These are phyloP conservation scores for Draba incana DNA, from an alignment of 345 rosid species.

Conservation along the genomic window DNA sequence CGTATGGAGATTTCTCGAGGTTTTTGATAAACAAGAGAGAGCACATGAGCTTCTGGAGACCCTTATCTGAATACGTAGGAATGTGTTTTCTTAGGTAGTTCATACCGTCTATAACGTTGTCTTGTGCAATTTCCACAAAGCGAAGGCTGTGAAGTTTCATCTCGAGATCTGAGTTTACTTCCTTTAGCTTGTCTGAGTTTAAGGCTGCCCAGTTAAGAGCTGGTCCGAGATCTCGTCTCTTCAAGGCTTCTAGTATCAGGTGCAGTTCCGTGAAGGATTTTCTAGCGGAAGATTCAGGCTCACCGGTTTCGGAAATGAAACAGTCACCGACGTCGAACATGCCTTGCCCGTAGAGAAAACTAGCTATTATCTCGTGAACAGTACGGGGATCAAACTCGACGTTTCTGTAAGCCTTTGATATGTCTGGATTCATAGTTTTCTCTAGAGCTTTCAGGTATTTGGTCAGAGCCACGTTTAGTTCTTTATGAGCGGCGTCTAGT, in stretches of 20 bases:
- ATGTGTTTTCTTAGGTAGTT: slow-evolving; percentile 55
- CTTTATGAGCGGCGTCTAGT: slow-evolving; percentile 60
- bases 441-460: slow-evolving; percentile 63
- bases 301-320: slow-evolving; percentile 52
- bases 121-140: slow-evolving; percentile 54
- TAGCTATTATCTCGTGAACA: slow-evolving; percentile 58
- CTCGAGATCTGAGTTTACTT: slow-evolving; percentile 61
- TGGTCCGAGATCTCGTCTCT: slow-evolving; percentile 51
- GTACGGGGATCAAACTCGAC: slow-evolving; percentile 53
- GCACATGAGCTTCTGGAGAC: slow-evolving; percentile 59
- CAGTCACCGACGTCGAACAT: slow-evolving; percentile 59
- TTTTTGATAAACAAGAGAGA: slow-evolving; percentile 57
- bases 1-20: slow-evolving; percentile 54
- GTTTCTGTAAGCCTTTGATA: slow-evolving; percentile 64
- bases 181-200: slow-evolving; percentile 57
- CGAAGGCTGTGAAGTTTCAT: slow-evolving; percentile 64
- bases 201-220: slow-evolving; percentile 59
- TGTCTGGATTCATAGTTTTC: slow-evolving; percentile 56
- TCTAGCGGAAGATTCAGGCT: slow-evolving; percentile 47
- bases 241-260: slow-evolving; percentile 56
- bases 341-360: slow-evolving; percentile 57
- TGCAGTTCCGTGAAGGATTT: slow-evolving; percentile 55
- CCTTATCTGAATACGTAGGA: slow-evolving; percentile 43
- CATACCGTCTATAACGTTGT: slow-evolving; percentile 53
- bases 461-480: slow-evolving; percentile 53